Base-by-base conservation (phyloP, 352 stramenopile genomes). In the Globisporangium solare region DNA sequence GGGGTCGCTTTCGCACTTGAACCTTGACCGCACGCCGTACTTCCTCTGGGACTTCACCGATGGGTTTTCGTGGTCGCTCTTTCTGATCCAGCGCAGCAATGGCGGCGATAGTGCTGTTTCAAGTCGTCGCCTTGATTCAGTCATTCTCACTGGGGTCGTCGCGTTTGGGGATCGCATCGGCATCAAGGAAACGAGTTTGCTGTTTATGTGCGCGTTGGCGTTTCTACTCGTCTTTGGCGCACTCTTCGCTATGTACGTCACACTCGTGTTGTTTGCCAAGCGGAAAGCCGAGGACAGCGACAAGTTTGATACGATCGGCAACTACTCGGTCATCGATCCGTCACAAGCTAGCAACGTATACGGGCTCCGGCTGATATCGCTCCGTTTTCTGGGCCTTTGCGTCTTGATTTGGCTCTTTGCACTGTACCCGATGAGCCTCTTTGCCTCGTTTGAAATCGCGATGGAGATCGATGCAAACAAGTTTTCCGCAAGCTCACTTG, bases 41-140 rank as follows among this genome's bases (percentile, higher is more conserved):
- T 83, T 80, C 56, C 54, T 88, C 5, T 86, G 73, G 72, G 73
- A 86, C 32, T 90, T 80, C 59, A 85, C 77, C 22, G 82, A 90
- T 47, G 71, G 74, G 12, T 87, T 92, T 27, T 66, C 78, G 3
- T 92, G 82, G 82, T 76, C 68, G 48, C 79, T 82, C 47, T 89
- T 88, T 41, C 58, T 89, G 35, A 58, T 89, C 2, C 60, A 61
- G 27, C 22, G 21, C 5, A 54, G 45, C n/a, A 58, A 61, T 18
- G 56, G 51, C 22, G 56, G 49, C 22, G 56, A 21, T 10, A 32
- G 11, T 5, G 27, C 21, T 10, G 31, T 35, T 35, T 11, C 31
- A 15, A 39, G 50, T 50, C 75, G 78, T 52, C 78, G 79, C 7
- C 56, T 89, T 14, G 68, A 83, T 11, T 73, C 71, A 4, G 74